phyloP scores from a whole-genome alignment of 441 rosid species.

The Flueggea neowawraea region DNA sequence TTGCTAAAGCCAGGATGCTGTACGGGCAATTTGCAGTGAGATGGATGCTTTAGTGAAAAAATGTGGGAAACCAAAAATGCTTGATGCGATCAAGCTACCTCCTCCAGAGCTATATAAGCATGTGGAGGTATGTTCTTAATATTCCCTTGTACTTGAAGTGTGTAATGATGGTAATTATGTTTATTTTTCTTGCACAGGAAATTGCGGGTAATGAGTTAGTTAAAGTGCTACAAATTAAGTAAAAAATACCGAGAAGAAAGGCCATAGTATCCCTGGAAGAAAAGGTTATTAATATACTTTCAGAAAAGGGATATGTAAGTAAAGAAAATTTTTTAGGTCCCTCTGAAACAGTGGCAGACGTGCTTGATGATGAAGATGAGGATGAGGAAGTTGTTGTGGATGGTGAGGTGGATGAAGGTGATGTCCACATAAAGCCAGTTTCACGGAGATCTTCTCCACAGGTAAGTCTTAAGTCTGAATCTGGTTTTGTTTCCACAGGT shows the following conservation, averaged over 20 bases:
- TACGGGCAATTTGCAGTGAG: constrained; percentile 68
- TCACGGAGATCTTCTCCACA: constrained; percentile 63
- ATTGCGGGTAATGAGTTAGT: constrained; percentile 82
- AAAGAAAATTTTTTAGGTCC: constrained; percentile 49
- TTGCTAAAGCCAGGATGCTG: constrained; percentile 74
- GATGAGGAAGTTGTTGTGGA: constrained; percentile 98
- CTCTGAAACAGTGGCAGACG: constrained; percentile 57
- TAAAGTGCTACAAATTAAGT: constrained; percentile 72
- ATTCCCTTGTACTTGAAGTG: neutral
- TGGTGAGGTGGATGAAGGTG: constrained; percentile 99
- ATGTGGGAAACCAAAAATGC: constrained; percentile 91
- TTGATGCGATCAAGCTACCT: constrained; percentile 86
- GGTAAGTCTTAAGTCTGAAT: constrained; percentile 38
- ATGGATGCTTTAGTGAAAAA: constrained; percentile 67
- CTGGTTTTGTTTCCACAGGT: too few relatives aligned
- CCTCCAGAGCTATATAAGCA: constrained; percentile 81
- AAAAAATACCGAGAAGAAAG: constrained; percentile 89
- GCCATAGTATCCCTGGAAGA: constrained; percentile 86
- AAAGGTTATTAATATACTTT: constrained; percentile 65
- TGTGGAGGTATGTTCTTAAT: constrained; percentile 63
- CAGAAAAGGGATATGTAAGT: constrained; percentile 88
- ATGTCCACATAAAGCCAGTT: constrained; percentile 89
- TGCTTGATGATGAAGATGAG: constrained; percentile 90
- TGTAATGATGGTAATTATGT: constrained; percentile 8
- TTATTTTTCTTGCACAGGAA: constrained; percentile 46